phyloP scores from a whole-genome alignment of 805 yeast genomes.

The Metschnikowia drakensbergensis region DNA sequence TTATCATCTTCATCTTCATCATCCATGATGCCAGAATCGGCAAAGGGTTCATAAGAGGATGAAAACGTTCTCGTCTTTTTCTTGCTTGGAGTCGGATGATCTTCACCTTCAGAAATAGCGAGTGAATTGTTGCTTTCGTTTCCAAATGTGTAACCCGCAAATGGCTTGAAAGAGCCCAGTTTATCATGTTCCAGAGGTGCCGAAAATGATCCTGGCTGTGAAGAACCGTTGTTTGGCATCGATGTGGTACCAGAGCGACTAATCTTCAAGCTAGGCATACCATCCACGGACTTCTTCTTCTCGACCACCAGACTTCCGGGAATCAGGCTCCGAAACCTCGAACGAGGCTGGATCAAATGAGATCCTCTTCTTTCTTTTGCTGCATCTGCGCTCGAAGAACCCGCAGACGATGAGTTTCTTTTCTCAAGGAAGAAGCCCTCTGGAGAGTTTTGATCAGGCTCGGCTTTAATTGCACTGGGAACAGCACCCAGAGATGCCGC shows the following conservation, averaged over 20 bases:
- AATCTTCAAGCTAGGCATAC: constrained; percentile 34
- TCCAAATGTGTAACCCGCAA: constrained; percentile 20
- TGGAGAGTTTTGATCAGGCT: constrained; percentile 33
- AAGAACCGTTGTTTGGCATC: constrained; percentile 16
- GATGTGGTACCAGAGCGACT: constrained; percentile 24
- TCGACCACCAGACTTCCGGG: constrained; percentile 36
- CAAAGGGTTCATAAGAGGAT: constrained; percentile 13
- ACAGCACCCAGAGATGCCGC: constrained; percentile 23
- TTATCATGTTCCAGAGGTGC: constrained; percentile 3
- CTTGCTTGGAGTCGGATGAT: constrained; percentile 6
- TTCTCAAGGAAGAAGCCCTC: constrained; percentile 49
- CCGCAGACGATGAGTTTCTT: constrained; percentile 21
- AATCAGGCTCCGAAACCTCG: constrained; percentile 30
- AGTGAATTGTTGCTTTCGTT: constrained; percentile 29
- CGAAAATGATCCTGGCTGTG: constrained; percentile 9
- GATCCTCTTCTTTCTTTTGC: constrained; percentile 25
- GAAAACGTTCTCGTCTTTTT: constrained; percentile 5
- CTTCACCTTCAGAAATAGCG: constrained; percentile 31
- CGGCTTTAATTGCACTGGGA: constrained; percentile 20
- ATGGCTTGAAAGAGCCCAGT: constrained; percentile 9
- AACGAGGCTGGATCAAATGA: constrained; percentile 44
- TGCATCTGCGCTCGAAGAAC: constrained; percentile 20
- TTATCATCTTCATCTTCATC: constrained; percentile 15
- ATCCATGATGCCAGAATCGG: constrained; percentile 9
- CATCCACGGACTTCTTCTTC: constrained; percentile 30